phyloP scores from a whole-genome alignment of 306 rosid species.

The Gynostemma pentaphyllum region DNA sequence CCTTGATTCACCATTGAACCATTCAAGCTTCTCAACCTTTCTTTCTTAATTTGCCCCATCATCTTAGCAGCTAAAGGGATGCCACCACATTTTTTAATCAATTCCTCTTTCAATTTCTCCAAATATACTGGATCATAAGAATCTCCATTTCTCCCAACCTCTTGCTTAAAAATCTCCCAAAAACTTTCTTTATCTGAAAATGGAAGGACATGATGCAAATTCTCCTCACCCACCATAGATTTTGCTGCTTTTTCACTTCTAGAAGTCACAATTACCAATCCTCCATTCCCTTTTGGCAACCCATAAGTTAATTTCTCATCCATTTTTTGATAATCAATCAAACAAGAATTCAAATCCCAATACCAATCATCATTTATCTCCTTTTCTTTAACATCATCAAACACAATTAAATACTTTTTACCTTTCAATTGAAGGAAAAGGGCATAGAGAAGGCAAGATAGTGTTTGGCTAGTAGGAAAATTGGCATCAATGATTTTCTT shows the following conservation, averaged over 20 bases:
- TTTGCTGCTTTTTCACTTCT: not conserved
- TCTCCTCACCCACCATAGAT: constrained; percentile 10
- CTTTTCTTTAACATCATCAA: constrained; percentile 5
- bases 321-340: not conserved
- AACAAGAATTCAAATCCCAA: not conserved
- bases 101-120: not conserved
- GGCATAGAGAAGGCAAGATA: constrained; percentile 4
- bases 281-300: constrained; percentile 14
- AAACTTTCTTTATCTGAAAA: not conserved
- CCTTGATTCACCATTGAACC: no score
- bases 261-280: constrained; percentile 18
- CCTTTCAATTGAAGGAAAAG: constrained; percentile 14
- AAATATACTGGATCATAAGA: not conserved
- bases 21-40: no score
- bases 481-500: no score
- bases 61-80: constrained; percentile 16
- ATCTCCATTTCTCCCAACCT: not conserved
- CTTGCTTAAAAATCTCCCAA: constrained; percentile 2
- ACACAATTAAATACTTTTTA: constrained; percentile 16
- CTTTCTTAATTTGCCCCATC: constrained; percentile 10
- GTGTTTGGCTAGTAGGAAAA: no score
- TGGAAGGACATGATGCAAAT: constrained; percentile 6
- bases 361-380: not conserved
- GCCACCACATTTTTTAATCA: constrained; percentile 16
- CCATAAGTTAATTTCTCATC: constrained; percentile 2